A percentile compares a stretch with the other conserved stretches of the same genome.
Evolutionary conservation across 23 red algal species (phyloP).

Genomic region (Gracilaria gracilis): DNA sequence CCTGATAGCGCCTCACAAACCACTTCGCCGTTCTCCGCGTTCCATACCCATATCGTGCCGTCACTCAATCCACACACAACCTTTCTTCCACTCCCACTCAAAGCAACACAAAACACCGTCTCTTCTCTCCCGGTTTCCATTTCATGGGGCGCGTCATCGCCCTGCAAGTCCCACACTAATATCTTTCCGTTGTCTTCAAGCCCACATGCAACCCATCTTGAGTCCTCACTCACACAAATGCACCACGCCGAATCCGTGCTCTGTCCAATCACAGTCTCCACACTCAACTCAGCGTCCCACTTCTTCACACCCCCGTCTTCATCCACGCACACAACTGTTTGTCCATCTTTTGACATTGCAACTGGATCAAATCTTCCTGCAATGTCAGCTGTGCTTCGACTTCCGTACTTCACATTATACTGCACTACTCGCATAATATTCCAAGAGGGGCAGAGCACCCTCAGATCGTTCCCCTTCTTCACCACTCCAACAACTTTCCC

Average conservation of each 20-base stretch:
- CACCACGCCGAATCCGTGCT: not conserved
- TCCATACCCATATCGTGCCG: slow-evolving; percentile 2
- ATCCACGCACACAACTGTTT: not conserved
- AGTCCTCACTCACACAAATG: not conserved
- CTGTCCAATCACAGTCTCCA: not conserved
- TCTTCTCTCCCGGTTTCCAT: not conserved
- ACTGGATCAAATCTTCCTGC: not conserved
- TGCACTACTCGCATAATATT: not conserved
- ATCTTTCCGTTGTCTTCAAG: not conserved
- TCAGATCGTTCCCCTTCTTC: not conserved
- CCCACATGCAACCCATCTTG: not conserved
- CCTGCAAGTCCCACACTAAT: not conserved
- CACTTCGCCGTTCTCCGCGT: not conserved
- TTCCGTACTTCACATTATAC: not conserved
- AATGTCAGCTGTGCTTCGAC: not conserved
- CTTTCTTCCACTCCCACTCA: not conserved
- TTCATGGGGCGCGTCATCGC: not conserved
- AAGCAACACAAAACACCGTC: not conserved
- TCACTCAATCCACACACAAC: not conserved
- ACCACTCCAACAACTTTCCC: not conserved
- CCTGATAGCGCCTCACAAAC: not conserved
- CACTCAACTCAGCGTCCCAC: not conserved
- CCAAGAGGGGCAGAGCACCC: no score
- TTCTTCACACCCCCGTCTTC: not conserved
- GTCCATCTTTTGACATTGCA: not conserved